Evolutionary conservation across 495 filamentous ascomycete species (phyloP), one percentile per base, ranked within the genome.

Genomic region (Hamigera avellanea): DNA sequence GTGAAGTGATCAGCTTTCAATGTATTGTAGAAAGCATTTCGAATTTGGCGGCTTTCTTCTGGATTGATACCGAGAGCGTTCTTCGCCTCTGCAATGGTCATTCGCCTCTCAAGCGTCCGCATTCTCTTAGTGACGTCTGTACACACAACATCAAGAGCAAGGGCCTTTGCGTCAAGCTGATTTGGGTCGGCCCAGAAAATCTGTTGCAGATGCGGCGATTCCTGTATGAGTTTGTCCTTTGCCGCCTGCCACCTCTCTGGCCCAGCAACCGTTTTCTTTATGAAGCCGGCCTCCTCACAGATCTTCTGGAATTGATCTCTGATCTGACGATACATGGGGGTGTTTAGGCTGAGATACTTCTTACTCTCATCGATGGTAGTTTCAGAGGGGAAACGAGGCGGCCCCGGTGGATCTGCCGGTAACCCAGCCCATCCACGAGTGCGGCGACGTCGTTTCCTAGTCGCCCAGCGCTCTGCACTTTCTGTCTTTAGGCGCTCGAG

Each of bases 111-210:
- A 19, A 73, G 36, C 1, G 69, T 78, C 26, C 84, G 68, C 67
- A 87, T 80, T 16, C 78, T 64, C 55, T 91, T 91, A 7, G 81
- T 86, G 32, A 88, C 81, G 53, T 88, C 81, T n/a, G 67, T 77
- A 47, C 80, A 84, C 16, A 91, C 75, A 17, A 84, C 70, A 56
- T 91, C 84, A 6, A 91, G 61, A 1, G 83, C 78, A 34, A 83
- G 68, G 14, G 65, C 62, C 27, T 79, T 78, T n/a, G 63, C 52
- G 33, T 71, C 64, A 26, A 62, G 52, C 28, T 64, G 55, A 21
- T 48, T 59, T 30, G 75, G 70, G 26, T 76, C 64, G 5, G 51
- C 39, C 29, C 54, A 56, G 45, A 88, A 81, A n/a, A 81, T 66
- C 2, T 60, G 61, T 29, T 78, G 72, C 3, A 91, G 68, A 47